Conservation (phyloP, 768 basidiomycete species). For the Amanita brunnescens region DNA sequence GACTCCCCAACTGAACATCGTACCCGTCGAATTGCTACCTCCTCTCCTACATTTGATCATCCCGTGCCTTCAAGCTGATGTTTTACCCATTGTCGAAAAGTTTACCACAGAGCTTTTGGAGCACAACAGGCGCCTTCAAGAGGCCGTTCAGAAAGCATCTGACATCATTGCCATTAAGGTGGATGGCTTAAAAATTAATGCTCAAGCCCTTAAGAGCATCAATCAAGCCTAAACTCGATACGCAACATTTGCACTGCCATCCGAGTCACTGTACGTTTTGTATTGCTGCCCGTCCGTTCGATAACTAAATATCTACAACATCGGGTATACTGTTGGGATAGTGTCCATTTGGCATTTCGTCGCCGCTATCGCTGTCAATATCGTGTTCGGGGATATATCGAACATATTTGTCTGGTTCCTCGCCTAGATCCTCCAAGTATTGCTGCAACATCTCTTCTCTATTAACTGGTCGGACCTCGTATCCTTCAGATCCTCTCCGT, state of each 20-base stretch:
- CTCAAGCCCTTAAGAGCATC: neutral
- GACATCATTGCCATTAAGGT: neutral
- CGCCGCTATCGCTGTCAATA: constrained; percentile 32
- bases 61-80: neutral
- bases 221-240: neutral
- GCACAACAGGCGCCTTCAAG: constrained; percentile 1
- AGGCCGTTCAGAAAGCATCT: neutral
- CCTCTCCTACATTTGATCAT: constrained; percentile 1
- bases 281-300: neutral
- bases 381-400: constrained; percentile 55
- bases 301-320: neutral
- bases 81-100: constrained; percentile 9
- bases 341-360: neutral
- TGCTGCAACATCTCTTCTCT: constrained; percentile 57
- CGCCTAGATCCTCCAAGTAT: constrained; percentile 46
- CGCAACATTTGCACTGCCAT: neutral
- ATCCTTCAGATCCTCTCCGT: constrained; percentile 76
- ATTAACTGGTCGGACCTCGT: constrained; percentile 54
- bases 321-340: neutral
- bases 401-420: constrained; percentile 53
- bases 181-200: neutral
- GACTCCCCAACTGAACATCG: constrained; percentile 10
- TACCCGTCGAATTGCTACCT: constrained; percentile 13
- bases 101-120: neutral
- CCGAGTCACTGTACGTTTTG: neutral